These are phyloP conservation scores for Ambrosia hybrid DNA, from an alignment of 140 eudicot species.

Conservation along the genomic window DNA sequence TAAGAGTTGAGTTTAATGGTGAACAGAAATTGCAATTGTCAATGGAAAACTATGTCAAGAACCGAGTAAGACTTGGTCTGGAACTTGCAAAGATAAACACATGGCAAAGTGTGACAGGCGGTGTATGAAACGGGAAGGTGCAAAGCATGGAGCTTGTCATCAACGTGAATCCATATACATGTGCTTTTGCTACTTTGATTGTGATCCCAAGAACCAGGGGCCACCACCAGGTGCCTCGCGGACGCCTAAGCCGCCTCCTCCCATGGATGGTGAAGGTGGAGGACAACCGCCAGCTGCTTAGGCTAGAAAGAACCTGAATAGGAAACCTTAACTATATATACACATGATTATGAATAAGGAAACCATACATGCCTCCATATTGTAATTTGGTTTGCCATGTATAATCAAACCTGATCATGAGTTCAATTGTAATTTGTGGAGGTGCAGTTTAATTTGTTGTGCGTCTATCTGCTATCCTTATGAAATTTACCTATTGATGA, in stretches of 20 bases:
- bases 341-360: conserved; percentile 14
- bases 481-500: no score
- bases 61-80: conserved; percentile 36
- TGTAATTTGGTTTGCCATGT: conserved; percentile 3
- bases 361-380: not conserved
- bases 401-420: conserved; percentile 3
- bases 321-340: not conserved
- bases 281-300: not conserved
- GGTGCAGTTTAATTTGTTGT: no score
- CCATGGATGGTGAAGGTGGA: conserved; percentile 2
- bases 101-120: conserved; percentile 23
- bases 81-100: conserved; percentile 16
- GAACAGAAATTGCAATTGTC: conserved; percentile 1
- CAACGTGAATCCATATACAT: conserved; percentile 33
- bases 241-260: not conserved
- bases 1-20: not conserved
- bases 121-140: conserved; percentile 37
- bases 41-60: conserved; percentile 26
- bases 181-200: conserved; percentile 36
- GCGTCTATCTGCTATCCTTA: no score
- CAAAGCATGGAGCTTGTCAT: conserved; percentile 34
- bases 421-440: not conserved
- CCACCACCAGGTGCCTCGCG: not conserved
- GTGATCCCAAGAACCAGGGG: conserved; percentile 15
- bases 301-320: not conserved